Evolutionary conservation across 2,329 filamentous ascomycete species (phyloP).

Genomic region (Calonectria ilicicola): DNA sequence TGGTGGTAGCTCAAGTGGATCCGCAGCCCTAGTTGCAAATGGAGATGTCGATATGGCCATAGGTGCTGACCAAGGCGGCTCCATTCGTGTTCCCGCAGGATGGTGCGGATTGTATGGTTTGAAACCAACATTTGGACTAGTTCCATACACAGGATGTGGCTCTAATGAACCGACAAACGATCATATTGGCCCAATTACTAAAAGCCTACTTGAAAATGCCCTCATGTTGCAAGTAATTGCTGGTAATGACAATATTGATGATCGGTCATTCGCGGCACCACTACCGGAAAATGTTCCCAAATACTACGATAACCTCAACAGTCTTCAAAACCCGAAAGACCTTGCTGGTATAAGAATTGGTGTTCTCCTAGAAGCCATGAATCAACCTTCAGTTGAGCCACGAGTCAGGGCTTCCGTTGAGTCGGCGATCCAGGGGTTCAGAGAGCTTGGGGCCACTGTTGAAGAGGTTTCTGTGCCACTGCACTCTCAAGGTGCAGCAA

Average conservation of each 20-base stretch:
- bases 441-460: neutral
- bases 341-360: conserved; percentile 5
- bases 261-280: neutral
- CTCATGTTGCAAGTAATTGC: conserved; percentile 10
- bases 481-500: neutral
- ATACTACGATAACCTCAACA: neutral
- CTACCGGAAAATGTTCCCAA: neutral
- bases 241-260: conserved; percentile 6
- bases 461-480: neutral
- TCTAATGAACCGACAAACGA: conserved; percentile 1
- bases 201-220: neutral
- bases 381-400: neutral
- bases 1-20: neutral
- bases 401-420: neutral
- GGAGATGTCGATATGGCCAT: conserved; percentile 8
- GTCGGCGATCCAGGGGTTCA: neutral
- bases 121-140: conserved; percentile 2
- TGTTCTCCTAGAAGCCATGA: neutral
- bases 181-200: conserved; percentile 3
- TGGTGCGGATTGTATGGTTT: conserved; percentile 1
- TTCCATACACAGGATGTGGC: neutral
- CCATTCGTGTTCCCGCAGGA: conserved; percentile 6
- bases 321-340: neutral
- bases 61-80: conserved; percentile 4
- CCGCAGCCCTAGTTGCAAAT: neutral